These are phyloP conservation scores for Mytilinidion resinicola DNA, from an alignment of 495 filamentous ascomycete species.

Conservation along the genomic window DNA sequence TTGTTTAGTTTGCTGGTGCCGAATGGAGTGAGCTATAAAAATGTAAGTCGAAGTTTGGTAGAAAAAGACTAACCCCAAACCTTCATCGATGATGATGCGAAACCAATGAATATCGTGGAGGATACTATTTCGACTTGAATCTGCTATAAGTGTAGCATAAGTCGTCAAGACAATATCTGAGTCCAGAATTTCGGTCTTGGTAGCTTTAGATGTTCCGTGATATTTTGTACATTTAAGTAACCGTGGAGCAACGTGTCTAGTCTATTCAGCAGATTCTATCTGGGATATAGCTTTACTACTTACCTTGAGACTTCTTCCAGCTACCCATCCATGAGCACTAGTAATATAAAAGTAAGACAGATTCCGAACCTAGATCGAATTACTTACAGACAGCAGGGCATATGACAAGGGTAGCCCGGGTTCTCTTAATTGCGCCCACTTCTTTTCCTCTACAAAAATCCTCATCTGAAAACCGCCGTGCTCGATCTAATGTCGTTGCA, in stretches of 20 bases:
- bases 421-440: background rate
- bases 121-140: background rate
- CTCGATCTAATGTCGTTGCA: constrained; percentile 5
- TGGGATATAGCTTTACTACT: background rate
- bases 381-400: background rate
- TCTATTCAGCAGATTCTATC: constrained; percentile 5
- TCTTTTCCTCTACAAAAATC: background rate
- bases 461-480: constrained; percentile 5
- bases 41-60: background rate
- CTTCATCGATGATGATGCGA: constrained; percentile 17
- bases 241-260: background rate
- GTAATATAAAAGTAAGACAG: background rate
- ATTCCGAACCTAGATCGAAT: background rate
- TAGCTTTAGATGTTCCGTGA: constrained; percentile 12
- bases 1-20: constrained; percentile 12
- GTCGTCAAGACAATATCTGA: background rate
- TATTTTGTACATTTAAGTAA: constrained; percentile 10
- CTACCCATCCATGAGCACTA: background rate
- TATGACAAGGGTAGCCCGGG: background rate
- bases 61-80: background rate
- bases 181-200: constrained; percentile 10
- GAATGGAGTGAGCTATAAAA: constrained; percentile 17
- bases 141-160: background rate
- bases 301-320: background rate
- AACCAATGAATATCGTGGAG: constrained; percentile 9